Conservation (phyloP, 208 protist genomes). For the Vickermania ingenoplastis region DNA sequence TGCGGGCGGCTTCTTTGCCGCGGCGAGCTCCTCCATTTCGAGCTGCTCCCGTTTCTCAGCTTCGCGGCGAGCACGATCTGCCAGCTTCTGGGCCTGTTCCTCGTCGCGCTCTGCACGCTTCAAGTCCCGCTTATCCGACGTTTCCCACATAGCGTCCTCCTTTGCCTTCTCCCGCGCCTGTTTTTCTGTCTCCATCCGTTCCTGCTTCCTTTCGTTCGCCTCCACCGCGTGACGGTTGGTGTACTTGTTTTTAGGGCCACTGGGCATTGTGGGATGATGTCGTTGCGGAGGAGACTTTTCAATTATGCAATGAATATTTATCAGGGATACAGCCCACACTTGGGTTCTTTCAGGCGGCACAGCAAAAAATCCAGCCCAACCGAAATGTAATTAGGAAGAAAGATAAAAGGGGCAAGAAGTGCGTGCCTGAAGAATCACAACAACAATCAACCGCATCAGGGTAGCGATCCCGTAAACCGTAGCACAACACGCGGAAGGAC, state of each 20-base stretch:
- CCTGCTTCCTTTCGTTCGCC: constrained; percentile 57
- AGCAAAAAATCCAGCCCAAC: too few relatives aligned
- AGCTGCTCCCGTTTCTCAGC: constrained; percentile 71
- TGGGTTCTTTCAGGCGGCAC: too few relatives aligned
- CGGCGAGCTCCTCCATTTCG: constrained; percentile 51
- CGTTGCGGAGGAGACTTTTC: too few relatives aligned
- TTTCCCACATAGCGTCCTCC: constrained; percentile 72
- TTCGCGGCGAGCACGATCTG: constrained; percentile 30
- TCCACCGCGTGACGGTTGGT: constrained; percentile 80
- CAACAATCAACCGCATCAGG: too few relatives aligned
- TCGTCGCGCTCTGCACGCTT: constrained; percentile 55
- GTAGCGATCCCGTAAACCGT: too few relatives aligned
- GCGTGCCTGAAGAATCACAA: too few relatives aligned
- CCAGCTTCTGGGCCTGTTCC: constrained; percentile 53
- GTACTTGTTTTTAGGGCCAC: constrained; percentile 81
- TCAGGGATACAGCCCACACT: too few relatives aligned
- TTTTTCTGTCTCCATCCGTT: constrained; percentile 26
- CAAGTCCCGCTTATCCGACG: constrained; percentile 41
- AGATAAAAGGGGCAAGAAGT: too few relatives aligned
- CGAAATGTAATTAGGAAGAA: too few relatives aligned
- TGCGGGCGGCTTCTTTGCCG: constrained; percentile 41
- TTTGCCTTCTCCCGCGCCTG: constrained; percentile 18
- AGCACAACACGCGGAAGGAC: too few relatives aligned
- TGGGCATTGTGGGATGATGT: constrained; percentile 64
- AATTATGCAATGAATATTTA: too few relatives aligned